These are phyloP conservation scores for Liquidambar formosana DNA, from an alignment of 164 flowering plant species.

Conservation along the genomic window DNA sequence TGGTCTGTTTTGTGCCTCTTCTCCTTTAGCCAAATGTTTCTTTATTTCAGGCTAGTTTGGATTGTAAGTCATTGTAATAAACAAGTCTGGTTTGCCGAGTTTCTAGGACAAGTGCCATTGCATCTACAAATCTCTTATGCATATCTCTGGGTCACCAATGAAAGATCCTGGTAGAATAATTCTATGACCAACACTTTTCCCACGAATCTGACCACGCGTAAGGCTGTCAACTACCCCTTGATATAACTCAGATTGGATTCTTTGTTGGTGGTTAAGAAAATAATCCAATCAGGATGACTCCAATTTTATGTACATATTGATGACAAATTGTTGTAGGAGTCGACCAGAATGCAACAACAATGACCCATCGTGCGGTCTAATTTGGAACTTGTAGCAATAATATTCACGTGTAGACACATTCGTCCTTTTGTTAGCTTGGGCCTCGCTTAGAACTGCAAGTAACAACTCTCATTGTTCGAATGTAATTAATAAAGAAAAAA, in stretches of 20 bases:
- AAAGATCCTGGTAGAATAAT: slow-evolving; percentile 1
- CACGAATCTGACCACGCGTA: background rate
- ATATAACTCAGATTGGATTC: slow-evolving; percentile 10
- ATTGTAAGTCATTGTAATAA: slow-evolving; percentile 11
- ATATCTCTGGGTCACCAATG: background rate
- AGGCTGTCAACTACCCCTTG: slow-evolving; percentile 8
- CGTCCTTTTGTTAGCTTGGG: no score
- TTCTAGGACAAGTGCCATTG: slow-evolving; percentile 7
- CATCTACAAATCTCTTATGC: background rate
- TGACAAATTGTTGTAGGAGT: slow-evolving; percentile 21
- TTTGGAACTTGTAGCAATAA: slow-evolving; percentile 1
- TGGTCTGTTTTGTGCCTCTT: background rate
- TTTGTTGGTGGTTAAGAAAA: slow-evolving; percentile 2
- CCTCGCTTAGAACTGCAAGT: no score
- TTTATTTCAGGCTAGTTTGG: background rate
- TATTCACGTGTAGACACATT: no score
- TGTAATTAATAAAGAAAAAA: no score
- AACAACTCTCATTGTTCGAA: no score
- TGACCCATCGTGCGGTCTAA: background rate
- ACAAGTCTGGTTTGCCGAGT: slow-evolving; percentile 5
- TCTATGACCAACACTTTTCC: background rate
- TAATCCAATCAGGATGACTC: slow-evolving; percentile 10
- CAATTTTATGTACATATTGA: slow-evolving; percentile 21
- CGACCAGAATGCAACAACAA: background rate
- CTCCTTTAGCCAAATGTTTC: no score